Evolutionary conservation across 176 grass and related monocot genomes (phyloP), one percentile per base, ranked within the genome.

Genomic region (Calamus simplicifolius): DNA sequence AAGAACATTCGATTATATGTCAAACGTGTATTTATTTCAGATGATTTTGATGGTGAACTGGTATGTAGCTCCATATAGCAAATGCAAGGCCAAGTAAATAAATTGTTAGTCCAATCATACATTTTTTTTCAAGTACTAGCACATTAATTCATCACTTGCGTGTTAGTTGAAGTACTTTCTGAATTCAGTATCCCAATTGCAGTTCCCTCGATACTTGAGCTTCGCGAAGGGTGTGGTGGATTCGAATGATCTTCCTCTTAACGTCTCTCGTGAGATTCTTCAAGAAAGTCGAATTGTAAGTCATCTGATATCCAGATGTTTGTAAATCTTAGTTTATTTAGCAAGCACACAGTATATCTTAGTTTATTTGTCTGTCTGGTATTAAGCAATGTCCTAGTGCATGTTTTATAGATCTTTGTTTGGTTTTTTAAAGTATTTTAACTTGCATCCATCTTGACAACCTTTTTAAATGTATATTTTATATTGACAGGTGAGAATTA

Each of bases 251-350:
- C 85, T 95, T 30, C 85, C 90, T 72, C 82, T 95, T 25, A 95
- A 89, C 73, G 90, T 95, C 68, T 95, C 85, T 51, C 90, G 90
- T 52, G 90, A 95, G 48, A 95, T 89, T 43, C 85, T 95, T 68
- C 90, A 95, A 86, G 90, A 95, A 78, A 95, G 85, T 69, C 71
- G 82, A 71, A 89, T 95, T 76, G 90, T 95, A 83, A 89, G 85
- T 86, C 49, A 29, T 30, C 18, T 3, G 56, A 31, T 71, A 62
- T 18, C 13, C 13, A 1, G 35, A 43, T 43, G 35, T 43, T 10
- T 43, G 8, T 43, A 43, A 43, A 43, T 12, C 10, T 43, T 43
- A 12, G 8, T 13, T 43, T 43, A 43, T 43, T 43, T 43, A 12
- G 10, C 13, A 12, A 12, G 28, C 28, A 43, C 35, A 43, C 35